Evolutionary conservation across 2,329 filamentous ascomycete genomes (phyloP).

Genomic region (Juglanconis sp.): DNA sequence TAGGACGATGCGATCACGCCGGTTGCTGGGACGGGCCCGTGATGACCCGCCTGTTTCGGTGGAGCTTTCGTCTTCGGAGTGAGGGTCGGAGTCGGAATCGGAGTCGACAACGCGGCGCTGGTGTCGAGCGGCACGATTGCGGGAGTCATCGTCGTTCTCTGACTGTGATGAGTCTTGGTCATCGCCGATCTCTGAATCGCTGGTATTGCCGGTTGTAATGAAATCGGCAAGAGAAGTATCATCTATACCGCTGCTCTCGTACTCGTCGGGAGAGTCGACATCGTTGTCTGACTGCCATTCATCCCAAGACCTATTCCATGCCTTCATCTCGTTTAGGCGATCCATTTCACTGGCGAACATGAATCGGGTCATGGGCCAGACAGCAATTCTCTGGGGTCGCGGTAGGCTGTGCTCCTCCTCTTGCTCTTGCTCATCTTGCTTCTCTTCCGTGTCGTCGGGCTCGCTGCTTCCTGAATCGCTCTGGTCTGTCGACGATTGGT

Average conservation of each 20-base stretch:
- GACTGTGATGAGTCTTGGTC: background rate
- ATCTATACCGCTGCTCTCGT: constrained; percentile 40
- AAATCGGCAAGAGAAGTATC: constrained; percentile 26
- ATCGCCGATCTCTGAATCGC: background rate
- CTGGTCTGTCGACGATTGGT: background rate
- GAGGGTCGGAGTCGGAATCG: background rate
- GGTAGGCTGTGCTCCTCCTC: background rate
- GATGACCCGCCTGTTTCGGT: background rate
- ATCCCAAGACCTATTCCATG: background rate
- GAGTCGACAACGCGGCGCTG: constrained; percentile 1
- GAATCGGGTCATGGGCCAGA: constrained; percentile 32
- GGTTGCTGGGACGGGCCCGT: background rate
- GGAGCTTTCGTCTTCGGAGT: background rate
- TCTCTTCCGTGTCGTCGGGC: background rate
- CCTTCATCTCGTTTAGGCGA: constrained; percentile 17
- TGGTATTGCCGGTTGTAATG: constrained; percentile 5
- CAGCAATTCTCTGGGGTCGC: constrained; percentile 14
- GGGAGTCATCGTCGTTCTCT: background rate
- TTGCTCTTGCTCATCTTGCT: background rate
- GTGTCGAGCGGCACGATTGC: background rate
- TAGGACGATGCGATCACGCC: background rate
- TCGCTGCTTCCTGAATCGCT: background rate
- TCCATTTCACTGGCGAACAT: constrained; percentile 16
- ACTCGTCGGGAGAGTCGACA: constrained; percentile 27
- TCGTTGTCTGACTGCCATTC: constrained; percentile 17